These are phyloP conservation scores for Amanita fuliginea DNA, from an alignment of 768 basidiomycete genomes.

Conservation along the genomic window DNA sequence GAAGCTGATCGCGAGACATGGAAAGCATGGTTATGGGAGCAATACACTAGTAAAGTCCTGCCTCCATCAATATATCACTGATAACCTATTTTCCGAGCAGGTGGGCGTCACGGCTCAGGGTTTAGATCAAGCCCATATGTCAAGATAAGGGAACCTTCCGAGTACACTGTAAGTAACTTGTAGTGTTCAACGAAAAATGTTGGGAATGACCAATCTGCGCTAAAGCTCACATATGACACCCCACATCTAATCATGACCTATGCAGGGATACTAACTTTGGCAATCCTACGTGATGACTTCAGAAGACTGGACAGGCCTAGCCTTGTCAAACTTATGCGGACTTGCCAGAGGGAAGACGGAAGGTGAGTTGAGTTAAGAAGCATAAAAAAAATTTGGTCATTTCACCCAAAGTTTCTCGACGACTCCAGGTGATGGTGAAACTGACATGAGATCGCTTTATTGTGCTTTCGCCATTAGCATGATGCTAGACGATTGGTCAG, in stretches of 20 bases:
- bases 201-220: conserved; percentile 6
- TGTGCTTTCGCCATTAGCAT: conserved; percentile 78
- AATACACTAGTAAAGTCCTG: conserved; percentile 46
- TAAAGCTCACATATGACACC: conserved; percentile 43
- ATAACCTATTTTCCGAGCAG: conserved; percentile 19
- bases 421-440: conserved; percentile 55
- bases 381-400: conserved; percentile 3
- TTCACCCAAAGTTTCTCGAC: conserved; percentile 50
- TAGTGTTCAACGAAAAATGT: neutral
- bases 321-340: conserved; percentile 51
- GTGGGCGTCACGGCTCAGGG: conserved; percentile 48
- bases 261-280: conserved; percentile 74
- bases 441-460: conserved; percentile 76
- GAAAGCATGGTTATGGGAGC: conserved; percentile 83
- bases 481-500: conserved; percentile 75
- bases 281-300: conserved; percentile 83
- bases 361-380: conserved; percentile 39
- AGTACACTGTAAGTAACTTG: conserved; percentile 5
- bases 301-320: conserved; percentile 56
- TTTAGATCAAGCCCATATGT: conserved; percentile 73
- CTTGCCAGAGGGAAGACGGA: conserved; percentile 74
- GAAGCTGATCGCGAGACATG: conserved; percentile 48
- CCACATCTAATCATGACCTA: conserved; percentile 93
- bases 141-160: conserved; percentile 20
- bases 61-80: neutral